Base-by-base conservation (phyloP, 352 stramenopile genomes). In the Stephanocyclus meneghinianus region DNA sequence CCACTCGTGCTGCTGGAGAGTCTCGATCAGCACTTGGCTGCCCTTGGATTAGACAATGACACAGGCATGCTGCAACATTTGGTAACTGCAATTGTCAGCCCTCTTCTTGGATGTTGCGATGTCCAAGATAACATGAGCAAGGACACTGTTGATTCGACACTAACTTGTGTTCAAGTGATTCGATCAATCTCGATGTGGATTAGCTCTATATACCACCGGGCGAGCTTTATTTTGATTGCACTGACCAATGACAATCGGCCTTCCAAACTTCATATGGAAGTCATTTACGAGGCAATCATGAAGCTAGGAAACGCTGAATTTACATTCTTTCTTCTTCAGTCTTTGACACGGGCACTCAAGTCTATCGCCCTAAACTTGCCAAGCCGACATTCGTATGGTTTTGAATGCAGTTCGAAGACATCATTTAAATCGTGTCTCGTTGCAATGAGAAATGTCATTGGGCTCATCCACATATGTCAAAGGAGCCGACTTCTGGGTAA, bases 51-150 rank as follows among this genome's bases (percentile, higher is more conserved):
- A 37, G 76, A 84, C 47, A 26, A 76, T 55, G 71, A 84, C 53
- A 53, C n/a, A 11, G 44, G 47, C 13, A 76, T 78, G 69, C 62
- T 84, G 16, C 57, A 73, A 62, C 79, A 57, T 73, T 79, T 79
- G 51, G 44, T 76, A 0, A 71, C 56, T 29, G 69, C 65, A 11
- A 66, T 79, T 40, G 60, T 79, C 61, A 71, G 70, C 42, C 71
- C 55, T 62, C 76, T 84, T 42, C 53, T 72, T 45, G 48, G 45
- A 51, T 73, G 40, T 21, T 70, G 66, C 59, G 37, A 70, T 16
- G 42, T 73, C 11, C 45, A 74, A 40, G 44, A 76, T 30, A 42
- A 29, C 15, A 63, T 76, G 29, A 79, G 72, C n/a, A 76, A 84
- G 40, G 67, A 45, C 37, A 40, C 56, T 67, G 37, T 78, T 30